Evolutionary conservation across 768 basidiomycete species (phyloP).

Genomic region (Pulveroboletus frians): DNA sequence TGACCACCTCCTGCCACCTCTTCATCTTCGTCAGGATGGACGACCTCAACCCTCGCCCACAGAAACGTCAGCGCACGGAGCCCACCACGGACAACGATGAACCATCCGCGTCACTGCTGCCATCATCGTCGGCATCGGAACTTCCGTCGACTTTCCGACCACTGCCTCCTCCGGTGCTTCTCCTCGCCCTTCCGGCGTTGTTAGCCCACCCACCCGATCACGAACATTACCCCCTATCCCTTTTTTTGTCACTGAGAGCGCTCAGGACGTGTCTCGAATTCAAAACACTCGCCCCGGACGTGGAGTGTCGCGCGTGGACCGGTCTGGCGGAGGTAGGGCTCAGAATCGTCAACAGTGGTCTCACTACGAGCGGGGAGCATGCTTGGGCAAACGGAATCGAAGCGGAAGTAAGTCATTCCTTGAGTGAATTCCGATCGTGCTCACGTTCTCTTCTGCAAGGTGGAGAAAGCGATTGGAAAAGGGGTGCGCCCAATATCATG

Average conservation of each 20-base stretch:
- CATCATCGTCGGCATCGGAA: not conserved
- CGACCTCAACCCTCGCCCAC: constrained; percentile 30
- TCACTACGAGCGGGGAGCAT: constrained; percentile 33
- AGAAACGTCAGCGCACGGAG: constrained; percentile 31
- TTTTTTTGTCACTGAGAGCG: constrained; percentile 52
- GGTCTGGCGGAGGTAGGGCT: constrained; percentile 66
- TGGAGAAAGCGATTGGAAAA: constrained; percentile 63
- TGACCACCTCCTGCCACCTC: not conserved
- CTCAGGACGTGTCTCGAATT: constrained; percentile 51
- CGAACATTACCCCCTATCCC: constrained; percentile 46
- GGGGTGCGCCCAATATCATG: constrained; percentile 45
- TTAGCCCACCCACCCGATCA: constrained; percentile 64
- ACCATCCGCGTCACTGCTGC: not conserved
- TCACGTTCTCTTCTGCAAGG: constrained; percentile 26
- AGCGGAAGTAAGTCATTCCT: constrained; percentile 40
- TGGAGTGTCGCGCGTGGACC: constrained; percentile 71
- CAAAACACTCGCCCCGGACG: constrained; percentile 45
- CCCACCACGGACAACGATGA: not conserved
- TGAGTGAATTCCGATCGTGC: not conserved
- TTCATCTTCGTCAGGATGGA: constrained; percentile 18
- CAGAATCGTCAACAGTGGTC: constrained; percentile 45
- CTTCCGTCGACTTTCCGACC: constrained; percentile 21
- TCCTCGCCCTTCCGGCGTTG: constrained; percentile 57
- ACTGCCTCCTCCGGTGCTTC: constrained; percentile 42
- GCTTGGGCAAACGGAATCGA: constrained; percentile 48